phyloP scores from a whole-genome alignment of 2,329 filamentous ascomycete species.

The Diaporthe ilicicola region DNA sequence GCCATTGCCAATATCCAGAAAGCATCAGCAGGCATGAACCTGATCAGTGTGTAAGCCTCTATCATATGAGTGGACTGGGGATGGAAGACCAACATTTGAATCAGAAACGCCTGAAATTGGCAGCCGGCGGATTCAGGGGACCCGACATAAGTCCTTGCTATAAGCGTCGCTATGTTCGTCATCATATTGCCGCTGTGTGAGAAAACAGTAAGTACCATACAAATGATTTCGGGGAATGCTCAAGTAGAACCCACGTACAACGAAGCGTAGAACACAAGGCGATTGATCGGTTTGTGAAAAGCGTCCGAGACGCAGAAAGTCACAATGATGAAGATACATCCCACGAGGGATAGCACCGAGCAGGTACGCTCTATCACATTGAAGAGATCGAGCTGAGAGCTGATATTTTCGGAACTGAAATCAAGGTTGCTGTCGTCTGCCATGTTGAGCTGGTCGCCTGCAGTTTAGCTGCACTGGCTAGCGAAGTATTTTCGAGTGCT shows the following conservation, averaged over 20 bases:
- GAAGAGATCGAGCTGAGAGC: slow-evolving; percentile 61
- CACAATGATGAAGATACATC: slow-evolving; percentile 74
- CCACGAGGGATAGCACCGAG: slow-evolving; percentile 75
- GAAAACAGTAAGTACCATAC: slow-evolving; percentile 1
- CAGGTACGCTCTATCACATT: slow-evolving; percentile 71
- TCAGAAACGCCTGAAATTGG: slow-evolving; percentile 79
- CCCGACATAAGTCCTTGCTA: slow-evolving; percentile 69
- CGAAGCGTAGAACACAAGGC: slow-evolving; percentile 83
- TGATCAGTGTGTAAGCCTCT: slow-evolving; percentile 44
- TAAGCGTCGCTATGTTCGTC: slow-evolving; percentile 78
- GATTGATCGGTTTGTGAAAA: slow-evolving; percentile 88
- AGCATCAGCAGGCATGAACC: slow-evolving; percentile 81
- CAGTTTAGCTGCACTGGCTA: neutral
- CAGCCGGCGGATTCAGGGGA: slow-evolving; percentile 62
- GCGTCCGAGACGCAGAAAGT: slow-evolving; percentile 74
- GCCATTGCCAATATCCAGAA: slow-evolving; percentile 86
- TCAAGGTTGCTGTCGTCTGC: neutral
- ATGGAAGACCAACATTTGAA: slow-evolving; percentile 74
- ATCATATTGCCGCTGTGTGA: slow-evolving; percentile 71
- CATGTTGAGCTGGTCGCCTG: slow-evolving; percentile 22
- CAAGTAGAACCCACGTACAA: slow-evolving; percentile 49
- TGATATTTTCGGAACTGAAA: neutral
- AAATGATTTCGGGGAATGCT: neutral
- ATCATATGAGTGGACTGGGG: neutral
- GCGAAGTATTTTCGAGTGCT: neutral